Conservation (phyloP, 1,139 yeast species). For the Zygosaccharomyces sapae region DNA sequence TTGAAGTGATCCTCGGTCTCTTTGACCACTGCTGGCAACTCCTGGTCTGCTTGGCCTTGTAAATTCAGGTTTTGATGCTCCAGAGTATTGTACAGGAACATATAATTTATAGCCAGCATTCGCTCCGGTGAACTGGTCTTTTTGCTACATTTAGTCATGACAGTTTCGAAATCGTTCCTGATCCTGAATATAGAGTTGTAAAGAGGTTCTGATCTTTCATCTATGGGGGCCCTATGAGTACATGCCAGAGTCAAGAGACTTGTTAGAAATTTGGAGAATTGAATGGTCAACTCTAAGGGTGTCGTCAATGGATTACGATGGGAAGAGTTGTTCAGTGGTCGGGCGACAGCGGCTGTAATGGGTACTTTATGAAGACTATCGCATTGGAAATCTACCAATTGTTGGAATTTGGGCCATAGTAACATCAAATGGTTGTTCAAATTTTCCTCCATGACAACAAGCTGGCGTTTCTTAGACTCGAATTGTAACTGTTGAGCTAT, state of each 20-base stretch:
- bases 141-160: slow-evolving; percentile 63
- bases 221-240: slow-evolving; percentile 31
- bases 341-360: slow-evolving; percentile 26
- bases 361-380: slow-evolving; percentile 53
- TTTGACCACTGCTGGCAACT: slow-evolving; percentile 25
- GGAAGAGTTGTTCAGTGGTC: slow-evolving; percentile 26
- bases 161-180: slow-evolving; percentile 73
- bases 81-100: slow-evolving; percentile 30
- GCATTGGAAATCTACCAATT: slow-evolving; percentile 70
- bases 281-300: slow-evolving; percentile 73
- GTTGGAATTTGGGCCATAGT: slow-evolving; percentile 85
- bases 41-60: slow-evolving; percentile 12
- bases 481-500: slow-evolving; percentile 61
- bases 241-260: slow-evolving; percentile 62
- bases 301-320: slow-evolving; percentile 36
- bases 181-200: slow-evolving; percentile 63
- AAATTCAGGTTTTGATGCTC: slow-evolving; percentile 26
- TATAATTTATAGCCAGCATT: slow-evolving; percentile 73
- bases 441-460: slow-evolving; percentile 74
- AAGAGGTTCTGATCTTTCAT: slow-evolving; percentile 59
- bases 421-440: slow-evolving; percentile 60
- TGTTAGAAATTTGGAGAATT: slow-evolving; percentile 69
- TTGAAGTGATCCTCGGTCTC: slow-evolving; percentile 32
- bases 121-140: slow-evolving; percentile 56
- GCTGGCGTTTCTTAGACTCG: slow-evolving; percentile 56